phyloP scores from a whole-genome alignment of 495 filamentous ascomycete genomes.

The Hypoxylon lenormandii region DNA sequence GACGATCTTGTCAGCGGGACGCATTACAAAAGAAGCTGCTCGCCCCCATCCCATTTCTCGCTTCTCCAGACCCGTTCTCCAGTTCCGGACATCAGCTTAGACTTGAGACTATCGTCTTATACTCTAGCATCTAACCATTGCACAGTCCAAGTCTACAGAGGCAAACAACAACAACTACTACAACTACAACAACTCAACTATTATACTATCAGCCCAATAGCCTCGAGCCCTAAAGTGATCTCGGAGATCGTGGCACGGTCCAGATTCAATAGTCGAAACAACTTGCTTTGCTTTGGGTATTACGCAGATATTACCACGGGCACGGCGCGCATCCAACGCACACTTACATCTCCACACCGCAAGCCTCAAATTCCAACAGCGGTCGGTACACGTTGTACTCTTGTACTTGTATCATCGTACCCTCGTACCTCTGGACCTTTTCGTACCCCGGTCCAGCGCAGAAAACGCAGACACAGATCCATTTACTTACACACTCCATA shows the following conservation, averaged over 20 bases:
- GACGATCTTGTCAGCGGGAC: slow-evolving; percentile 34
- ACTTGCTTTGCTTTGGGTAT: slow-evolving; percentile 27
- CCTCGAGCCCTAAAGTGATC: slow-evolving; percentile 5
- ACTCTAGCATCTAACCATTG: not conserved
- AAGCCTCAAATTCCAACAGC: slow-evolving; percentile 36
- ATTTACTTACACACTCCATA: slow-evolving; percentile 28
- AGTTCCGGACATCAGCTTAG: slow-evolving; percentile 15
- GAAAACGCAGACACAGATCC: no score
- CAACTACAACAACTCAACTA: not conserved
- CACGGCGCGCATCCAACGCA: slow-evolving; percentile 40
- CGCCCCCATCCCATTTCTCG: slow-evolving; percentile 36
- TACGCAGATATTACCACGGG: slow-evolving; percentile 44
- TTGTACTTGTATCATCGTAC: not conserved
- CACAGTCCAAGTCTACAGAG: no score
- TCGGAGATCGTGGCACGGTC: slow-evolving; percentile 43
- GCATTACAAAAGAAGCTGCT: slow-evolving; percentile 51
- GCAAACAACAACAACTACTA: slow-evolving; percentile 13
- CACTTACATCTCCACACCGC: slow-evolving; percentile 43
- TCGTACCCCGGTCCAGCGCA: slow-evolving; percentile 1
- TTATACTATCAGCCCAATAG: slow-evolving; percentile 34
- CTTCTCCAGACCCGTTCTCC: slow-evolving; percentile 14
- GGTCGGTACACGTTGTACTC: slow-evolving; percentile 29
- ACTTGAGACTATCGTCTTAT: not conserved
- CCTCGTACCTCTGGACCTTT: slow-evolving; percentile 3
- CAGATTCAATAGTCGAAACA: slow-evolving; percentile 31